Evolutionary conservation across 2,329 filamentous ascomycete species (phyloP).

Genomic region (Penicillium brasilianum): DNA sequence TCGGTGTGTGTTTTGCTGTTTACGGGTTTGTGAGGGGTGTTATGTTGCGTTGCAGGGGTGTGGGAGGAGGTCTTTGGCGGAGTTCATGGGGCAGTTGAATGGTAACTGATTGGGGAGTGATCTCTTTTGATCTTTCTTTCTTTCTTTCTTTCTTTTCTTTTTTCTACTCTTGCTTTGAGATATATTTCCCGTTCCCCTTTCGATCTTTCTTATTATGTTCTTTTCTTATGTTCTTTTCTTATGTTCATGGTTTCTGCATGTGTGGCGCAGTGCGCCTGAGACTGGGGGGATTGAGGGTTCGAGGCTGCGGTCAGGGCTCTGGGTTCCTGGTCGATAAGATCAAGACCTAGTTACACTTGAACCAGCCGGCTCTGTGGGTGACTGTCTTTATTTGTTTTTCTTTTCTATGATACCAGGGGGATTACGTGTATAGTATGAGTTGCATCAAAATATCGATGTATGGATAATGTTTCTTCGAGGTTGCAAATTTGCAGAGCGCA

Average conservation of each 20-base stretch:
- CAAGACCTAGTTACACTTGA: not conserved
- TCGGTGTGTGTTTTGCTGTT: conserved; percentile 49
- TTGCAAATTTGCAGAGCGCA: not conserved
- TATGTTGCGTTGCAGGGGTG: conserved; percentile 41
- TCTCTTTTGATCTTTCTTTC: not conserved
- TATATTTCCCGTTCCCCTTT: conserved; percentile 3
- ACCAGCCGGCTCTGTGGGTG: conserved; percentile 5
- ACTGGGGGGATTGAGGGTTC: not conserved
- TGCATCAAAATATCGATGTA: conserved; percentile 21
- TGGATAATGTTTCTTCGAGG: not conserved
- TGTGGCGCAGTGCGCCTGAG: conserved; percentile 18
- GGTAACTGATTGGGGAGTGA: not conserved
- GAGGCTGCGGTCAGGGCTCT: not conserved
- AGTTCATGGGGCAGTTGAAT: conserved; percentile 36
- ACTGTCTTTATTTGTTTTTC: conserved; percentile 1
- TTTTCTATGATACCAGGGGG: conserved; percentile 32
- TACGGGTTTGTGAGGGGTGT: conserved; percentile 48
- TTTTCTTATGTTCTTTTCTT: conserved; percentile 6
- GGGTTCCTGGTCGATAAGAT: not conserved
- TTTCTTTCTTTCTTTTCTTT: conserved; percentile 9
- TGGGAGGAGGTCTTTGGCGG: conserved; percentile 39
- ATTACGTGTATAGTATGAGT: conserved; percentile 28
- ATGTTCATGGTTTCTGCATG: conserved; percentile 15
- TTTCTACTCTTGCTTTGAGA: conserved; percentile 2
- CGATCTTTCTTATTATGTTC: no score